Evolutionary conservation across 805 yeast genomes (phyloP).

Genomic region (Pichia insulana): DNA sequence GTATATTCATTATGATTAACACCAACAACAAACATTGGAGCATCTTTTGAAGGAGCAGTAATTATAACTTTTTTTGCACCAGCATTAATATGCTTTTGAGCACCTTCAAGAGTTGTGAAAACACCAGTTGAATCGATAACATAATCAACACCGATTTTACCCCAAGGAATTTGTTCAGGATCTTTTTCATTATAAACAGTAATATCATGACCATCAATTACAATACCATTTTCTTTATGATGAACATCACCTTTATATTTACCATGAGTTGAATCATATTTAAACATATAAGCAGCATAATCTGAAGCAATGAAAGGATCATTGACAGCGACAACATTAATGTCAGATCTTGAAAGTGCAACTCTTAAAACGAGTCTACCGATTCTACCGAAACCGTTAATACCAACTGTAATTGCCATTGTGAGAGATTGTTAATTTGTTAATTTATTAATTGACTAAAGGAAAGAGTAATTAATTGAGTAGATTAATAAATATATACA

Average conservation of each 20-base stretch:
- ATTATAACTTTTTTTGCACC: slow-evolving; percentile 94
- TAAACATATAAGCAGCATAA: slow-evolving; percentile 92
- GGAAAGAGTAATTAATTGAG: too few relatives aligned
- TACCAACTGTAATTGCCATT: slow-evolving; percentile 69
- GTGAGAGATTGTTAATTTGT: background rate
- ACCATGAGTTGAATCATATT: slow-evolving; percentile 92
- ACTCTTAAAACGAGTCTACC: slow-evolving; percentile 85
- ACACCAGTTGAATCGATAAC: slow-evolving; percentile 94
- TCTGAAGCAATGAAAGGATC: slow-evolving; percentile 87
- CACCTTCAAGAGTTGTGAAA: slow-evolving; percentile 75
- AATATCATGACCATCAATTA: slow-evolving; percentile 63
- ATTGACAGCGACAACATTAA: slow-evolving; percentile 79
- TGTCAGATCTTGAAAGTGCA: slow-evolving; percentile 65
- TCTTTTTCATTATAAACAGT: slow-evolving; percentile 71
- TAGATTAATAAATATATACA: too few relatives aligned
- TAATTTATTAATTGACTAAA: too few relatives aligned
- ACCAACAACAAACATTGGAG: slow-evolving; percentile 93
- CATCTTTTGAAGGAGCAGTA: slow-evolving; percentile 90
- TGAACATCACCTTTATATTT: slow-evolving; percentile 67
- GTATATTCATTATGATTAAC: slow-evolving; percentile 78
- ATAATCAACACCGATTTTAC: slow-evolving; percentile 68
- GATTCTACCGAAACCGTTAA: slow-evolving; percentile 92
- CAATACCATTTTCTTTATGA: slow-evolving; percentile 45
- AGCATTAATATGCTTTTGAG: slow-evolving; percentile 74
- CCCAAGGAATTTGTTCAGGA: slow-evolving; percentile 88